Base-by-base conservation (phyloP, 129 eudicot species). In the Arctium minus region DNA sequence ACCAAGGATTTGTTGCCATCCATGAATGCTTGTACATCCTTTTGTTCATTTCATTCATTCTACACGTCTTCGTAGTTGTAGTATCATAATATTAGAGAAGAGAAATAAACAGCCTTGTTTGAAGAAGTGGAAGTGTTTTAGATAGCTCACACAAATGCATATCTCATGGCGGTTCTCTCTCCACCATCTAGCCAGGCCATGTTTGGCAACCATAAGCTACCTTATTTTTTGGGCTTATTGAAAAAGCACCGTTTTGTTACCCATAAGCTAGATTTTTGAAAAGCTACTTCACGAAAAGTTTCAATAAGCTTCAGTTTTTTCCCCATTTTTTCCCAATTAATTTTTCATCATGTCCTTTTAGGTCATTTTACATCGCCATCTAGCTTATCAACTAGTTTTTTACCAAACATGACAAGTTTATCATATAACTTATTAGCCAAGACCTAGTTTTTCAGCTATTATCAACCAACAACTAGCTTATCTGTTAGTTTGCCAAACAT, bases 1-100 rank as follows among this genome's bases (percentile, higher is more conserved):
- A 70, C 71, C 70, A 76, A 70, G 76, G 53, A 73, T 42, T 29
- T 39, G 70, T 37, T 83, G 81, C 73, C 75, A 42, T 30, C n/a
- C 33, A 70, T 77, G 71, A 72, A 33, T 22, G 72, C 12, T 1
- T 83, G 71, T 71, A 35, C 67, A 67, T 44, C 35, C 39, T 29
- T 79, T 79, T 40, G 33, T 18, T 38, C 32, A 73, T 73, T 73
- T n/a, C 32, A 6, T 72, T 38, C 53, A 6, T 38, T 53, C 37
- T 38, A 38, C 42, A 37, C 39, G 75, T 32, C 27, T 8, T 35
- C 75, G 35, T 46, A 46, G 56, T 46, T 11, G 17, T 10, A 11
- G 56, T 46, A 46, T 46, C 56, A 46, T 46, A 12, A 46, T 46
- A 10, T 46, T 46, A 46, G 17, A 46, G 56, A 40, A 40, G 56